Evolutionary conservation across 257 asterid genomes (phyloP), one percentile per base, ranked within the genome.

Genomic region (Linderniella brevidens): DNA sequence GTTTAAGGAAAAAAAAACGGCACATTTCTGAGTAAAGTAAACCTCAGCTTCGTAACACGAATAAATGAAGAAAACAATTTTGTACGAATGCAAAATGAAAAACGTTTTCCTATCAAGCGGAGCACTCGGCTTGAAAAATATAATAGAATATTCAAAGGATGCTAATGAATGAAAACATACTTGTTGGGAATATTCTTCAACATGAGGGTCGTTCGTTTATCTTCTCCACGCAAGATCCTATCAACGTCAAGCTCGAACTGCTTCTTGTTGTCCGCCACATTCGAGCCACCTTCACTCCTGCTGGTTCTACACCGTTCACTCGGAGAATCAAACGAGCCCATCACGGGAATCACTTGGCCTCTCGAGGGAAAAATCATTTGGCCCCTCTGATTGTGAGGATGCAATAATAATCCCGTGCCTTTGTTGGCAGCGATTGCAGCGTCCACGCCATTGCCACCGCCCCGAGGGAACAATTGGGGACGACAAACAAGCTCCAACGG

Each of bases 141-240:
- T 25, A 25, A 6, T 6, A 6, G 32, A 3, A 25, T 3, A 25
- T 25, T 25, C 32, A 25, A n/a, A 25, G 32, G 32, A 25, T 25
- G 32, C 4, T 25, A 25, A 25, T 25, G 32, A 3, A 25, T 25
- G 32, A 25, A 25, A 8, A 18, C 86, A 12, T 79, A 90, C 99
- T 90, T 90, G 92, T 90, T 90, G 59, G 99, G 99, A 55, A 90
- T 90, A 75, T 90, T 90, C 82, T 90, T 90, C 54, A 90, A 71
- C 99, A 90, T 90, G 19, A 90, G 94, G 3, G 99, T 90, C 14
- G 99, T 90, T 66, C 99, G 76, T 67, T 82, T 90, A 70, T 90
- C 99, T 17, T 90, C 96, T 67, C 94, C 99, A 48, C 80, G 77
- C 32, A 66, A 8, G 68, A 90, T 90, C 54, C 92, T 78, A 50